Conservation (phyloP, 2,329 filamentous ascomycete species). For the Alternaria sp. region DNA sequence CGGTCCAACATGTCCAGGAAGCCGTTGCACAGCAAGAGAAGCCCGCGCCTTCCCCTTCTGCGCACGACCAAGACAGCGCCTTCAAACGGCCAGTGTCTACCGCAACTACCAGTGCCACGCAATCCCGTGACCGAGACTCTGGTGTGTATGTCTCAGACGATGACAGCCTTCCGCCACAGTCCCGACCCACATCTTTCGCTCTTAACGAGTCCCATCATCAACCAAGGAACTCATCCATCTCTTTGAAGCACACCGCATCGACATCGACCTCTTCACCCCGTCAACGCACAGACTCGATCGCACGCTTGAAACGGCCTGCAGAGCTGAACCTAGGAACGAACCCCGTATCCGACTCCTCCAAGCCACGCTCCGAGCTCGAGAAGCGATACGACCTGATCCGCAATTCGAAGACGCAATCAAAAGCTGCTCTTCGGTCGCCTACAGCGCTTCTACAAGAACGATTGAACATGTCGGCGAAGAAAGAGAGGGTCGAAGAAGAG, state of each 20-base stretch:
- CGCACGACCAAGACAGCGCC: not conserved
- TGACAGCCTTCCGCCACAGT: constrained; percentile 11
- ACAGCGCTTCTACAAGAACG: constrained; percentile 41
- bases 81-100: not conserved
- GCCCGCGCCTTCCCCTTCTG: not conserved
- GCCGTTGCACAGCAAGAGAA: not conserved
- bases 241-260: constrained; percentile 10
- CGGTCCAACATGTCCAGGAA: not conserved
- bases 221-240: constrained; percentile 18
- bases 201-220: constrained; percentile 14
- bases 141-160: constrained; percentile 33
- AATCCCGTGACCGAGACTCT: constrained; percentile 28
- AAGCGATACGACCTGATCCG: constrained; percentile 39
- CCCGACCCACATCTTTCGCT: constrained; percentile 17
- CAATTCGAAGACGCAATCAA: constrained; percentile 38
- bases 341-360: constrained; percentile 9
- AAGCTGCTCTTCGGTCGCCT: constrained; percentile 40
- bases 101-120: not conserved
- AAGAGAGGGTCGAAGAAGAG: constrained; percentile 23
- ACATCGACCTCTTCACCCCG: constrained; percentile 7
- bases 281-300: constrained; percentile 17
- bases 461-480: constrained; percentile 32
- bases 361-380: constrained; percentile 42
- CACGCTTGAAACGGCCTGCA: constrained; percentile 35
- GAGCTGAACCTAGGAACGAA: constrained; percentile 36